These are phyloP conservation scores for Pseudodiploospora longispora DNA, from an alignment of 2,329 filamentous ascomycete species.

Conservation along the genomic window DNA sequence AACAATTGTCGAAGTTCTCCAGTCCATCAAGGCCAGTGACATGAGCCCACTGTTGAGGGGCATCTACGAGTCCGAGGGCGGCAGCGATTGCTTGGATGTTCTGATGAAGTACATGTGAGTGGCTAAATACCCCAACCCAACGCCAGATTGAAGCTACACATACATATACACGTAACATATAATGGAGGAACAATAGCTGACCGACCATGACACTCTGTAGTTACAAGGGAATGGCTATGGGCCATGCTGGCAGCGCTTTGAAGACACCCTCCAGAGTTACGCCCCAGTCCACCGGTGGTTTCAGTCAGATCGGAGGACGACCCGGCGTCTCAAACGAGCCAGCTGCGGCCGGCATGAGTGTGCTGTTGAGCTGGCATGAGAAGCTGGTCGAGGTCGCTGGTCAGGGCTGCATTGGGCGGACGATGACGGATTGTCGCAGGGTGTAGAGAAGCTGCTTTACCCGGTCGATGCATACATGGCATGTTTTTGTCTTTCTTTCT, in stretches of 20 bases:
- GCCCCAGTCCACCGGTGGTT: constrained; percentile 71
- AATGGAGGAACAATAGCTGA: not conserved
- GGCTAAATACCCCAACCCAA: not conserved
- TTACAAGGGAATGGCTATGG: constrained; percentile 79
- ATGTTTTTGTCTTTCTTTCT: constrained; percentile 2
- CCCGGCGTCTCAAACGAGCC: constrained; percentile 52
- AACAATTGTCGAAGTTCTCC: constrained; percentile 85
- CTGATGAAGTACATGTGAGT: constrained; percentile 96
- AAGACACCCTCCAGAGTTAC: constrained; percentile 41
- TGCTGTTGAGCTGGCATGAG: constrained; percentile 96
- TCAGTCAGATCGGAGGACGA: constrained; percentile 65
- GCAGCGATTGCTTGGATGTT: constrained; percentile 79
- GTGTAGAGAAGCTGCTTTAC: constrained; percentile 27
- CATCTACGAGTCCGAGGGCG: constrained; percentile 70
- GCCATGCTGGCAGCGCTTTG: constrained; percentile 30
- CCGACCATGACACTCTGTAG: constrained; percentile 31
- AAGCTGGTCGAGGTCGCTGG: constrained; percentile 94
- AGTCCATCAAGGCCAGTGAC: constrained; percentile 92
- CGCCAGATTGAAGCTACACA: not conserved
- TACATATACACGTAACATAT: not conserved
- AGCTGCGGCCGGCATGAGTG: constrained; percentile 86
- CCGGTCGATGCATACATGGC: too few species aligned
- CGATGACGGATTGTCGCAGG: constrained; percentile 93
- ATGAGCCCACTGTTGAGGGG: constrained; percentile 83
- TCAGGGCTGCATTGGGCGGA: constrained; percentile 80